Percentiles rank a stretch among this genome's conserved stretches.
Evolutionary conservation across 2,329 filamentous ascomycete species (phyloP).

Genomic region (Dendryphion nanum): DNA sequence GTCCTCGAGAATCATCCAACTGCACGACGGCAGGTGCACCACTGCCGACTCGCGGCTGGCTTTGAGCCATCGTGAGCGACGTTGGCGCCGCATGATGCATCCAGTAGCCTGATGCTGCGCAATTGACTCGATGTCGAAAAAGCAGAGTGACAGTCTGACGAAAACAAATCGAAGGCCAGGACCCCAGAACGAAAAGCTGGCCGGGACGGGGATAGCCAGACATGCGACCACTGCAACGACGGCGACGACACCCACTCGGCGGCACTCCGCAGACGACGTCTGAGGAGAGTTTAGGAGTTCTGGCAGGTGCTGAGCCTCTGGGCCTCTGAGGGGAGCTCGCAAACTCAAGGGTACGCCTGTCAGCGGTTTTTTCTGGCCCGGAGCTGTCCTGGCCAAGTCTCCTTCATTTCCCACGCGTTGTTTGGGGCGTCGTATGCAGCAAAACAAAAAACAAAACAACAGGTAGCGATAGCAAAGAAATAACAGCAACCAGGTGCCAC

Average conservation of each 20-base stretch:
- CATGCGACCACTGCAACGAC: no score
- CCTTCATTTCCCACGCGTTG: constrained; percentile 40
- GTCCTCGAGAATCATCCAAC: constrained; percentile 21
- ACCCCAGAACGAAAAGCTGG: not conserved
- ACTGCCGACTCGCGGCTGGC: constrained; percentile 19
- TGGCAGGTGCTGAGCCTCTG: no score
- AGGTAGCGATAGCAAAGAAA: not conserved
- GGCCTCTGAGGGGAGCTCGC: no score
- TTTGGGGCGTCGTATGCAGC: constrained; percentile 19
- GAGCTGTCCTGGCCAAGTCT: constrained; percentile 21
- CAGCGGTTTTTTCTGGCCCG: constrained; percentile 18
- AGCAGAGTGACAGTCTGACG: constrained; percentile 3
- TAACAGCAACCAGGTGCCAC: no score
- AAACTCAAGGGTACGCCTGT: constrained; percentile 23
- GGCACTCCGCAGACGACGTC: constrained; percentile 6
- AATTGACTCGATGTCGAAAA: constrained; percentile 5
- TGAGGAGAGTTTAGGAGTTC: no score
- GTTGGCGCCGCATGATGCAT: constrained; percentile 25
- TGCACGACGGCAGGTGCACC: constrained; percentile 25
- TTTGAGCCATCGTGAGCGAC: constrained; percentile 19
- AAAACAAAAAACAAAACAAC: not conserved
- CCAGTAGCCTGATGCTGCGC: constrained; percentile 15
- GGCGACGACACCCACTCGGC: not conserved
- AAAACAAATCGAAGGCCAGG: constrained; percentile 10
- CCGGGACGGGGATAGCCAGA: not conserved